Base-by-base conservation (phyloP, 495 filamentous ascomycete genomes). In the Penicillium roqueforti region DNA sequence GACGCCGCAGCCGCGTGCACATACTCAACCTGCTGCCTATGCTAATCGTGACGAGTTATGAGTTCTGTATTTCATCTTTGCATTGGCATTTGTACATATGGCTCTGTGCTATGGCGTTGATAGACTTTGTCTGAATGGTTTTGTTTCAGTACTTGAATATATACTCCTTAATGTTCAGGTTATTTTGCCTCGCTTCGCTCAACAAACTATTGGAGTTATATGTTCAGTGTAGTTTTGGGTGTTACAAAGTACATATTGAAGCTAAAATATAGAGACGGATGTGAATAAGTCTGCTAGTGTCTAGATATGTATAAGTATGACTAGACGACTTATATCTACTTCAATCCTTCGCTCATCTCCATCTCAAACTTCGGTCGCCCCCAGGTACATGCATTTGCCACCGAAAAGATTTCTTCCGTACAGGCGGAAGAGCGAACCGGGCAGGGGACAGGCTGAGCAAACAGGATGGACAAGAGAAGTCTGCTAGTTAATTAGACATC, bases 31-130 rank as follows among this genome's bases (percentile, higher is more conserved):
- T 37, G 6, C 38, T 14, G n/a, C 22, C 6, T 11, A 26, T 44
- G 20, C 44, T 22, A 23, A 72, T 41, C 67, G 73, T 43, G 84
- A 89, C 58, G 88, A 87, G 71, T 57, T 87, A 51, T 87, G 49
- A 66, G 47, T 37, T 44, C 16, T 38, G 19, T 52, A 54, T 36
- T 26, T 28, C 43, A 47, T 40, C 36, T 34, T 53, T 38, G 58
- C 47, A 52, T 60, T 53, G 34, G 54, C 53, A 44, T 48, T 25
- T 59, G 49, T 57, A 52, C 20, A 59, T 59, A 46, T 39, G 38
- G 38, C 50, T 29, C 10, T 43, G 45, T 5, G 18, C 14, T 41
- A 34, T 48, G 55, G 55, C 50, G 55, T 58, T 58, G 19, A 41
- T 46, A 54, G 26, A 37, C 20, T 31, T 40, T 38, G 18, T 22